A percentile compares a stretch with the other conserved stretches of the same genome.
These are phyloP conservation scores for Hypoxylon crocopeplum DNA, from an alignment of 495 filamentous ascomycete genomes.

Conservation along the genomic window DNA sequence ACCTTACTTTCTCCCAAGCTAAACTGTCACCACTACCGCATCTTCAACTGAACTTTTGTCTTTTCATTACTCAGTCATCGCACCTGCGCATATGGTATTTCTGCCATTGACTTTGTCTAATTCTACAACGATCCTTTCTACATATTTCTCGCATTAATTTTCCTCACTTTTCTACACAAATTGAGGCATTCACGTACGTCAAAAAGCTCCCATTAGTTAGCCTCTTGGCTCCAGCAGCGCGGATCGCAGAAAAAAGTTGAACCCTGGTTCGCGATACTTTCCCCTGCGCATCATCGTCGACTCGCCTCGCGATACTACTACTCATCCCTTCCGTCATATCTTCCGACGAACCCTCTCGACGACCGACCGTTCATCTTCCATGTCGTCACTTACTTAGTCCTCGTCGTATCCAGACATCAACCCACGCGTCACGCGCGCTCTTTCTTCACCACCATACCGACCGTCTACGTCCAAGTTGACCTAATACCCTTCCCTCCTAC, in stretches of 20 bases:
- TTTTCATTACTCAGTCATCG: slow-evolving; percentile 10
- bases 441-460: slow-evolving; percentile 14
- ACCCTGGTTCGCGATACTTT: slow-evolving; percentile 33
- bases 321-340: slow-evolving; percentile 4
- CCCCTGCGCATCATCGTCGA: slow-evolving; percentile 19
- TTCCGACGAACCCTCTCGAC: slow-evolving; percentile 12
- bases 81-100: slow-evolving; percentile 15
- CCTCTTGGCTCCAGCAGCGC: slow-evolving; percentile 28
- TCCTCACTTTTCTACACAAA: slow-evolving; percentile 5
- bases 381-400: slow-evolving; percentile 35
- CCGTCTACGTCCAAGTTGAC: slow-evolving; percentile 20
- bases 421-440: slow-evolving; percentile 41
- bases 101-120: slow-evolving; percentile 10
- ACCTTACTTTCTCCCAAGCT: slow-evolving; percentile 24
- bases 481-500: slow-evolving; percentile 5
- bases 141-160: slow-evolving; percentile 5
- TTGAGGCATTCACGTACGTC: slow-evolving; percentile 6
- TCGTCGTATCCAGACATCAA: slow-evolving; percentile 16
- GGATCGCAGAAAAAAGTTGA: slow-evolving; percentile 32
- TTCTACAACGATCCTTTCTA: slow-evolving; percentile 23
- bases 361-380: slow-evolving; percentile 31
- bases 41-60: slow-evolving; percentile 16
- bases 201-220: slow-evolving; percentile 9
- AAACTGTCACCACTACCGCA: slow-evolving; percentile 23
- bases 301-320: background rate